phyloP scores from a whole-genome alignment of 768 basidiomycete species.

The Termitomyces sp. region DNA sequence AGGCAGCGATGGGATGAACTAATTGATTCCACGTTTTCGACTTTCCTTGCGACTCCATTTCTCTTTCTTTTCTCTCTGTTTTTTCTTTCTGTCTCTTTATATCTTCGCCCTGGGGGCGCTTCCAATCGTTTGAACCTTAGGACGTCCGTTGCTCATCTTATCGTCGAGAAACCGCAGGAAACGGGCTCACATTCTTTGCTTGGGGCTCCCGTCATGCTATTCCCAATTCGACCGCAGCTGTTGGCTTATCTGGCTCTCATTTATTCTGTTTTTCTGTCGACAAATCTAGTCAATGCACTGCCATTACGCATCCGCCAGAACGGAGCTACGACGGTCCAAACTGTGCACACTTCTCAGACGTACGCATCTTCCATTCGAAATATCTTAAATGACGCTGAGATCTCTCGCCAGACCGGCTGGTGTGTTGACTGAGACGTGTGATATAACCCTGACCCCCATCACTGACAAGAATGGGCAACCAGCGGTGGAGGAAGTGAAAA shows the following conservation, averaged over 20 bases:
- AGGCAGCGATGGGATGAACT: neutral
- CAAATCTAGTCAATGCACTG: conserved; percentile 29
- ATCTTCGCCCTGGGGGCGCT: conserved; percentile 41
- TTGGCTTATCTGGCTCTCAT: conserved; percentile 35
- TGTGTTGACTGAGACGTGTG: conserved; percentile 54
- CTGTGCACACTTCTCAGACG: conserved; percentile 42
- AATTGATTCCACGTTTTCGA: conserved; percentile 8
- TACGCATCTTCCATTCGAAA: conserved; percentile 27
- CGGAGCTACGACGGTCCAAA: conserved; percentile 36
- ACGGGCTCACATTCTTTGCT: conserved; percentile 36
- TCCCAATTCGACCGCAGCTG: conserved; percentile 24
- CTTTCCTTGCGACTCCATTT: conserved; percentile 14
- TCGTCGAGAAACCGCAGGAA: conserved; percentile 49
- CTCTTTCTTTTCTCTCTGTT: too few relatives aligned
- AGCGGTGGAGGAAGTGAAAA: conserved; percentile 48
- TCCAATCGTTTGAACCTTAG: conserved; percentile 38
- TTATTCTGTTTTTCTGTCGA: conserved; percentile 32
- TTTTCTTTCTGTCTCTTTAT: conserved; percentile 19
- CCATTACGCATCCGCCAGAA: conserved; percentile 34
- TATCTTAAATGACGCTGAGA: conserved; percentile 7
- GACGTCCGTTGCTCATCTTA: conserved; percentile 28
- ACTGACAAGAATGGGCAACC: conserved; percentile 45
- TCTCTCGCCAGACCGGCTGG: conserved; percentile 42
- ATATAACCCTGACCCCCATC: conserved; percentile 52
- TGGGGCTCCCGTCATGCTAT: conserved; percentile 36